Evolutionary conservation across 768 basidiomycete species (phyloP).

Genomic region (Lepiota brunneoincarnata): DNA sequence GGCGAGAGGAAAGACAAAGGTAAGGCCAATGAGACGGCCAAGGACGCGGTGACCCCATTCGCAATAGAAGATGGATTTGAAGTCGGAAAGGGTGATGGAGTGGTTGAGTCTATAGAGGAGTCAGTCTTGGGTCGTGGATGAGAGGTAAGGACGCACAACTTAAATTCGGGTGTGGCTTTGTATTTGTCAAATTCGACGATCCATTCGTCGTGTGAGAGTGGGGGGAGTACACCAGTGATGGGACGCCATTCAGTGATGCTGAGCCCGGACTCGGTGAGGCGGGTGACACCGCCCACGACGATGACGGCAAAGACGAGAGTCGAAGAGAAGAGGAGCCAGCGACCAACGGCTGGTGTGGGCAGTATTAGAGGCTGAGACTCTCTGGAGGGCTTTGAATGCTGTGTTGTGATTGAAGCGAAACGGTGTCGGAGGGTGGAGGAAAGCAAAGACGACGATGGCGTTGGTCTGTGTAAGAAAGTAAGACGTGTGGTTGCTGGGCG

Average conservation of each 20-base stretch:
- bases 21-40: conserved; percentile 80
- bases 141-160: conserved; percentile 59
- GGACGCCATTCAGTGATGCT: conserved; percentile 99
- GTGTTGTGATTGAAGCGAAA: conserved; percentile 7
- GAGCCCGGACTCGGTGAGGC: conserved; percentile 94
- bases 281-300: conserved; percentile 93
- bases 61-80: conserved; percentile 97
- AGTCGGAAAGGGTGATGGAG: conserved; percentile 81
- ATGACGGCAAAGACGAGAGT: conserved; percentile 88
- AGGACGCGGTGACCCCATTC: conserved; percentile 96
- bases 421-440: conserved; percentile 1
- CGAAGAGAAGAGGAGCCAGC: conserved; percentile 85
- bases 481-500: neutral
- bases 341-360: conserved; percentile 66
- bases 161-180: conserved; percentile 92
- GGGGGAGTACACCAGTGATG: conserved; percentile 85
- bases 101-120: conserved; percentile 70
- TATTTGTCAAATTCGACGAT: conserved; percentile 90
- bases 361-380: conserved; percentile 46
- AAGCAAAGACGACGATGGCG: neutral
- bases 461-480: neutral
- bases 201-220: conserved; percentile 77
- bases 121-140: neutral
- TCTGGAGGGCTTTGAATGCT: conserved; percentile 10
- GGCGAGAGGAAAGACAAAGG: conserved; percentile 79